Conservation (phyloP, 2,329 filamentous ascomycete genomes). For the Botrytis medusae region DNA sequence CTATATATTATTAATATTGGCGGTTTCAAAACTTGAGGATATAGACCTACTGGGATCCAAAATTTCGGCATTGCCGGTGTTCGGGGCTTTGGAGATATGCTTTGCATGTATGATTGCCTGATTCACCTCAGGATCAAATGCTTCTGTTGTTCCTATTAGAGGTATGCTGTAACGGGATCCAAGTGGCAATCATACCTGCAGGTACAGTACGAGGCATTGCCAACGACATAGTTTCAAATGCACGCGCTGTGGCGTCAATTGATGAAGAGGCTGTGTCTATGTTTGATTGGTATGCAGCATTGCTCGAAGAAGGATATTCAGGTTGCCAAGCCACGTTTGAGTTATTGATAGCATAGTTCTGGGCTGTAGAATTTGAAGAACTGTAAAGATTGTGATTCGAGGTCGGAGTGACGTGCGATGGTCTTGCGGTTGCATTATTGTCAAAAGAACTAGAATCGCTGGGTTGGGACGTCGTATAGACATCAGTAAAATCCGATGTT, state of each 20-base stretch:
- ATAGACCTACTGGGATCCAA: constrained; percentile 8
- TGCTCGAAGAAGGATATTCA: not conserved
- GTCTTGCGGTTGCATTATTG: not conserved
- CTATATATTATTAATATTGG: not conserved
- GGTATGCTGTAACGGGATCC: not conserved
- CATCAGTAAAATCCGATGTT: not conserved
- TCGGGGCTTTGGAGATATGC: not conserved
- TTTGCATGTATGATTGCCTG: not conserved
- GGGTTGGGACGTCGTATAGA: not conserved
- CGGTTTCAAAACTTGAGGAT: not conserved
- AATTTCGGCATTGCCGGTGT: not conserved
- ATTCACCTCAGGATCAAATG: not conserved
- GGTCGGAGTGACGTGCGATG: not conserved
- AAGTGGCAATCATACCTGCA: not conserved
- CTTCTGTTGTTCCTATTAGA: not conserved
- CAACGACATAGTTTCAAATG: not conserved
- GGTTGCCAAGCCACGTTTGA: not conserved
- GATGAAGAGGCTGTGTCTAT: not conserved
- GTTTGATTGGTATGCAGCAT: not conserved
- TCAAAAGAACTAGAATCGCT: not conserved
- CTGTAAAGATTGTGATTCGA: not conserved
- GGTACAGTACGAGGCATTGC: not conserved
- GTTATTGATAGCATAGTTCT: not conserved
- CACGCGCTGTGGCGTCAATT: not conserved
- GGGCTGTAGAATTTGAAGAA: not conserved